Conservation (phyloP, 228 moss, liverwort and hornwort species). For the Sphagnum fallax region DNA sequence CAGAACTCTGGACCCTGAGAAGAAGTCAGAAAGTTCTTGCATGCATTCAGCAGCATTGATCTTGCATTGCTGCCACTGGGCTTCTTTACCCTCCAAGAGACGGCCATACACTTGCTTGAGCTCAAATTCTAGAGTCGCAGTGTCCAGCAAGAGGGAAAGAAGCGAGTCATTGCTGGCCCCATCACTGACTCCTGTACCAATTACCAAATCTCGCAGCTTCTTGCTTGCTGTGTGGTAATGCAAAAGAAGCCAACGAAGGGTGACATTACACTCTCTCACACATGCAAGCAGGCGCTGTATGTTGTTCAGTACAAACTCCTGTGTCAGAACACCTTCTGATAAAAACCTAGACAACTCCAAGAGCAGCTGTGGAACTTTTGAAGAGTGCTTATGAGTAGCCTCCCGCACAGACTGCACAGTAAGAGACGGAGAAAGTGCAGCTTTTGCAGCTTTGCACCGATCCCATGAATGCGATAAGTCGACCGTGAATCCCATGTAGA, state of each 20-base stretch:
- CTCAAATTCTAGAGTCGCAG: conserved; percentile 86
- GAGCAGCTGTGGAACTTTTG: conserved; percentile 64
- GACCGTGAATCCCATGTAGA: conserved; percentile 91
- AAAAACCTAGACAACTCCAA: conserved; percentile 69
- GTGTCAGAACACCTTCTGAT: conserved; percentile 83
- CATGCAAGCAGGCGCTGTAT: conserved; percentile 69
- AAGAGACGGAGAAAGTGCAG: conserved; percentile 50
- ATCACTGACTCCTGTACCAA: conserved; percentile 19
- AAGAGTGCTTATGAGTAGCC: conserved; percentile 37
- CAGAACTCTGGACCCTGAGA: conserved; percentile 95
- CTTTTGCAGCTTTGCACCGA: conserved; percentile 86
- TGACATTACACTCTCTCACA: conserved; percentile 80
- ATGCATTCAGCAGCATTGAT: conserved; percentile 79
- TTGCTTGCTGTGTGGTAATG: conserved; percentile 75
- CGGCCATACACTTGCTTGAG: conserved; percentile 85
- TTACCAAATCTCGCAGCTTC: conserved; percentile 71
- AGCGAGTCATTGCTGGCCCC: conserved; percentile 44
- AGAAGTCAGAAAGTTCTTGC: conserved; percentile 91
- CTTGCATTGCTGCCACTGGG: conserved; percentile 75
- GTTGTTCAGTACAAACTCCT: conserved; percentile 86
- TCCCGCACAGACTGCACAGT: conserved; percentile 47
- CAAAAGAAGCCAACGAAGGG: conserved; percentile 91
- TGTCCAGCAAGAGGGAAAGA: conserved; percentile 84
- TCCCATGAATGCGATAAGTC: conserved; percentile 89
- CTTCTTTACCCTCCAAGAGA: conserved; percentile 78